Base-by-base conservation (phyloP, 345 rosid species). In the Populus euphratica region DNA sequence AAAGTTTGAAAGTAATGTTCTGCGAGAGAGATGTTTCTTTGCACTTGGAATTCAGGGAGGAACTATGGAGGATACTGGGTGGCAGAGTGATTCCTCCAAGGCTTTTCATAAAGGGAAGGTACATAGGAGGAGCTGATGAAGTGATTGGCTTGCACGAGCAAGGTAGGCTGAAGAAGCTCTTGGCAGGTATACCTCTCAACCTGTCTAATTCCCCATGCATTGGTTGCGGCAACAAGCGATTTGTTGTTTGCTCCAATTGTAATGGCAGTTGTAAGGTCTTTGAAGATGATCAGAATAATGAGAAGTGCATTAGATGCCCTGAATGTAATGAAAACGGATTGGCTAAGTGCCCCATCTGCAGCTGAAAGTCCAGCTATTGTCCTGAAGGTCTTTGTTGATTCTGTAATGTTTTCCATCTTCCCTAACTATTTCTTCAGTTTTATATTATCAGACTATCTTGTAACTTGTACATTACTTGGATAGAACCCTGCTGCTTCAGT, bases 251-350 rank as follows among this genome's bases (percentile, higher is more conserved):
- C 87, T 80, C 85, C 50, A 73, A 56, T 25, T 96, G 99, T 82
- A 72, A 88, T 80, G 99, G 99, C 11, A 89, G 99, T 77, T 73
- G 90, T 29, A 93, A 83, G 81, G 78, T 91, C 43, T 63, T 82
- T 47, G 86, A 83, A 8, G 83, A 80, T 39, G 80, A 69, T 16
- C 84, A 78, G 43, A 8, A 39, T 8, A 79, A 77, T 20, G 81
- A 68, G 21, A 11, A 74, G 75, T 79, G 77, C 56, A 83, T 91
- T 20, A 83, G 89, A 83, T 96, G 99, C 79, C 77, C 73, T 20
- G 91, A 86, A 1, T 93, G 97, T 74, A 96, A 96, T 31, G 96
- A 93, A 83, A 93, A 93, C 76, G 99, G 99, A 29, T 81, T 96
- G 83, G 85, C 89, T 50, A 90, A 75, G 72, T 96, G 98, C 82